Conservation (phyloP, 176 grass and related monocot species). For the Carex myosuroides region DNA sequence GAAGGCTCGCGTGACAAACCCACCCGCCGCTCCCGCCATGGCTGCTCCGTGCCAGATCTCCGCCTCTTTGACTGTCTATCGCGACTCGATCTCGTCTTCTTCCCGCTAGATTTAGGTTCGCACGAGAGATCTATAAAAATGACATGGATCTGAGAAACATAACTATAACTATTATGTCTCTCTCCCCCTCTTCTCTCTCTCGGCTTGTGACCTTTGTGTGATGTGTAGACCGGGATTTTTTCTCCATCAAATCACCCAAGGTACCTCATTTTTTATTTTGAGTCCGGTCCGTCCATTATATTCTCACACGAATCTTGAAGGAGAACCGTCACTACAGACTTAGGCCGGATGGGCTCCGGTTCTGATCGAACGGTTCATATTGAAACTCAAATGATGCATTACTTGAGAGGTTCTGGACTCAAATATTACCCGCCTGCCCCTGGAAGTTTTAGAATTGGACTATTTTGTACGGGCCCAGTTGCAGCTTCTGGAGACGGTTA, state of each 20-base stretch:
- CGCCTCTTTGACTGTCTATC: constrained; percentile 3
- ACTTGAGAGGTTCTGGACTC: too few relatives aligned
- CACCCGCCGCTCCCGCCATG: constrained; percentile 94
- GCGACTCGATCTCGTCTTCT: constrained; percentile 15
- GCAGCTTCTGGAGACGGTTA: neutral
- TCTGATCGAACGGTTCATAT: too few relatives aligned
- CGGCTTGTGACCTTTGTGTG: neutral
- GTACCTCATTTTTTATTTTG: too few relatives aligned
- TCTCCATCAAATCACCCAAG: too few relatives aligned
- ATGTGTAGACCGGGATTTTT: constrained; percentile 1
- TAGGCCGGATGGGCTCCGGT: too few relatives aligned
- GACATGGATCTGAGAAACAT: constrained; percentile 23
- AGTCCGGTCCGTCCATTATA: too few relatives aligned
- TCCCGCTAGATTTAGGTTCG: constrained; percentile 24
- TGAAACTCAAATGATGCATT: too few relatives aligned
- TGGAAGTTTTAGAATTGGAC: neutral
- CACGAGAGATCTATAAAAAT: constrained; percentile 15
- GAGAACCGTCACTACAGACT: too few relatives aligned
- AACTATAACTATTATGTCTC: neutral
- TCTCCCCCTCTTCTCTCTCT: neutral
- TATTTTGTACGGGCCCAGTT: neutral
- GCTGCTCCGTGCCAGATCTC: constrained; percentile 28
- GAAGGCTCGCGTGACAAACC: constrained; percentile 88
- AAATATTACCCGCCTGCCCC: neutral
- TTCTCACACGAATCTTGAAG: too few relatives aligned